A percentile compares a stretch with the other conserved stretches of the same genome.
Conservation (phyloP, 164 flowering plant genomes). For the Stephania cephalantha region DNA sequence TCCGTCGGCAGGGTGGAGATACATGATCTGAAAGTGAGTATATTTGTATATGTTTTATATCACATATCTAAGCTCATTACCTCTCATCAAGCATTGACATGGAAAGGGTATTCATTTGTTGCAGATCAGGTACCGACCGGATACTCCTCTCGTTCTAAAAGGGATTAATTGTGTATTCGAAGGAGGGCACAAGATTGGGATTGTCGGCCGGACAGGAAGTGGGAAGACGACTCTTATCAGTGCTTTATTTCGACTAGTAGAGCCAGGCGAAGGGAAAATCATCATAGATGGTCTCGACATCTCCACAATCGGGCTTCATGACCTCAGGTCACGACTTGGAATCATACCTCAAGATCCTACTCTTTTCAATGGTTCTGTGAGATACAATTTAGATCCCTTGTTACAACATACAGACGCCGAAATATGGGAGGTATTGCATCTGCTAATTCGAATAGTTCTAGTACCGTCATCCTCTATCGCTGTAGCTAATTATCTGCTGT, state of each 20-base stretch:
- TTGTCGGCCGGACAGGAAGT: constrained; percentile 84
- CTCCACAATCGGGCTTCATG: constrained; percentile 62
- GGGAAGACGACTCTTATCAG: constrained; percentile 71
- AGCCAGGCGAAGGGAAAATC: constrained; percentile 53
- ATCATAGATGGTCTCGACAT: constrained; percentile 54
- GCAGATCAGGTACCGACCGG: constrained; percentile 61
- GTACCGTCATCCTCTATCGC: background rate
- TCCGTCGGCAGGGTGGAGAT: constrained; percentile 52
- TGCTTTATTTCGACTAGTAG: constrained; percentile 61
- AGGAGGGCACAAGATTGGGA: constrained; percentile 70
- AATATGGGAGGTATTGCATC: constrained; percentile 58
- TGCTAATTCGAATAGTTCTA: background rate
- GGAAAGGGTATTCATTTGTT: background rate
- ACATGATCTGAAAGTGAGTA: constrained; percentile 22
- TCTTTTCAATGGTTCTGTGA: constrained; percentile 52
- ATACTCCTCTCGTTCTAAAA: constrained; percentile 57
- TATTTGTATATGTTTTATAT: background rate
- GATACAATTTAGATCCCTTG: constrained; percentile 70
- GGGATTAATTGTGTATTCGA: constrained; percentile 62
- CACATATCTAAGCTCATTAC: background rate
- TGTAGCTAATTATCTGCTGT: background rate
- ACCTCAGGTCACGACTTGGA: constrained; percentile 55
- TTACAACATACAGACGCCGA: constrained; percentile 42
- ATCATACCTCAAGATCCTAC: constrained; percentile 80
- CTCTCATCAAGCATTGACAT: background rate